Percentiles rank a stretch among this genome's conserved stretches.
Evolutionary conservation across 805 yeast species (phyloP).

Genomic region (Limtongia smithiae): DNA sequence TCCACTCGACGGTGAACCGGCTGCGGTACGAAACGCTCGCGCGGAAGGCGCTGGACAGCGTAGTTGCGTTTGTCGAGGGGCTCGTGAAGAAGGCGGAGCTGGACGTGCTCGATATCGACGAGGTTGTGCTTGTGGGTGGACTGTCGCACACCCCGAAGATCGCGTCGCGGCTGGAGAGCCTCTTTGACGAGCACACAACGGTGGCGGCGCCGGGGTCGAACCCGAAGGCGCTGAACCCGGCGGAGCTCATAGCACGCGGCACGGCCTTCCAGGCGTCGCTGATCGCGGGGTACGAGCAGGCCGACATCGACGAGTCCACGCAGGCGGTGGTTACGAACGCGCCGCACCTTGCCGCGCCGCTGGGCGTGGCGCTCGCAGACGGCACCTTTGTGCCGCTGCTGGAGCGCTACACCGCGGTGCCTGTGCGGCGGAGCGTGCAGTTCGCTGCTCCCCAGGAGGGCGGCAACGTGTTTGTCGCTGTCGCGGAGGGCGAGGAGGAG

Average conservation of each 20-base stretch:
- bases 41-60: constrained; percentile 69
- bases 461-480: constrained; percentile 59
- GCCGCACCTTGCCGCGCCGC: constrained; percentile 76
- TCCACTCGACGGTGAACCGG: constrained; percentile 89
- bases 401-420: constrained; percentile 82
- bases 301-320: constrained; percentile 58
- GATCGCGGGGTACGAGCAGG: constrained; percentile 71
- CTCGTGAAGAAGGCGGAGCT: constrained; percentile 77
- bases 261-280: constrained; percentile 93
- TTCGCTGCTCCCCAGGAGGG: constrained; percentile 60
- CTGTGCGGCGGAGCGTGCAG: constrained; percentile 72
- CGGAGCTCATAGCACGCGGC: constrained; percentile 87
- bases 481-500: constrained; percentile 82
- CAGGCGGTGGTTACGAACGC: constrained; percentile 84
- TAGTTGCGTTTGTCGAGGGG: constrained; percentile 70
- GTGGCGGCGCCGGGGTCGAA: constrained; percentile 73
- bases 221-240: constrained; percentile 77
- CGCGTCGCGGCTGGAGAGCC: constrained; percentile 62
- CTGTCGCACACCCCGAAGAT: constrained; percentile 88
- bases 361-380: constrained; percentile 75
- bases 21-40: constrained; percentile 86
- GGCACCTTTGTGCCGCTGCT: constrained; percentile 64
- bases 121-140: constrained; percentile 91
- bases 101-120: constrained; percentile 82
- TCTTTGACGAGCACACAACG: constrained; percentile 78